A percentile compares a stretch with the other conserved stretches of the same genome.
Evolutionary conservation across 768 basidiomycete genomes (phyloP).

Genomic region (Rhodotorula taiwanensis): DNA sequence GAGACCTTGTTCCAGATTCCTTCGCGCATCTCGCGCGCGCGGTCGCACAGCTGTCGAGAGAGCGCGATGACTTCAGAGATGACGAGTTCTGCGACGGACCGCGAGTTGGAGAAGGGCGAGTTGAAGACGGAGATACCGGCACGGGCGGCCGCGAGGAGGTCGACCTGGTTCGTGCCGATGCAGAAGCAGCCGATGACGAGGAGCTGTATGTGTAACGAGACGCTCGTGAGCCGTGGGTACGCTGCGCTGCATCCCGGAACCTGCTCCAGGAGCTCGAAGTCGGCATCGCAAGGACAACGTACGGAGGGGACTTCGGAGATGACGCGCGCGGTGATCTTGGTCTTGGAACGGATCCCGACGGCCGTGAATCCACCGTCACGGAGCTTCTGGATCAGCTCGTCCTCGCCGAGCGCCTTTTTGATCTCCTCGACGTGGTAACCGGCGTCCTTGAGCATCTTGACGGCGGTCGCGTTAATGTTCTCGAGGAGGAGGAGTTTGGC

Average conservation of each 20-base stretch:
- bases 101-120: constrained; percentile 79
- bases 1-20: constrained; percentile 99
- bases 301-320: constrained; percentile 82
- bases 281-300: constrained; percentile 36
- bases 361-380: constrained; percentile 80
- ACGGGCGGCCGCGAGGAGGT: constrained; percentile 69
- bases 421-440: constrained; percentile 90
- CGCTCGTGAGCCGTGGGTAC: background rate
- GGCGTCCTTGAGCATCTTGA: constrained; percentile 65
- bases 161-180: constrained; percentile 98
- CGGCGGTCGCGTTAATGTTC: constrained; percentile 62
- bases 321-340: constrained; percentile 84
- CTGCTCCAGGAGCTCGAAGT: too few relatives aligned
- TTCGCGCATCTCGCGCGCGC: constrained; percentile 73
- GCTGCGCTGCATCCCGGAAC: too few relatives aligned
- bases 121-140: constrained; percentile 97
- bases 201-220: constrained; percentile 58
- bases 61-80: constrained; percentile 87
- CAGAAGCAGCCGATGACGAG: constrained; percentile 97
- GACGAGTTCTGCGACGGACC: constrained; percentile 97
- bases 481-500: constrained; percentile 78
- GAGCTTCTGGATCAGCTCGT: constrained; percentile 67
- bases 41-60: constrained; percentile 87
- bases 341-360: constrained; percentile 95
- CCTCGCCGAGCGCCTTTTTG: constrained; percentile 78